Base-by-base conservation (phyloP, 2,329 filamentous ascomycete genomes). In the Leptographium procerum region DNA sequence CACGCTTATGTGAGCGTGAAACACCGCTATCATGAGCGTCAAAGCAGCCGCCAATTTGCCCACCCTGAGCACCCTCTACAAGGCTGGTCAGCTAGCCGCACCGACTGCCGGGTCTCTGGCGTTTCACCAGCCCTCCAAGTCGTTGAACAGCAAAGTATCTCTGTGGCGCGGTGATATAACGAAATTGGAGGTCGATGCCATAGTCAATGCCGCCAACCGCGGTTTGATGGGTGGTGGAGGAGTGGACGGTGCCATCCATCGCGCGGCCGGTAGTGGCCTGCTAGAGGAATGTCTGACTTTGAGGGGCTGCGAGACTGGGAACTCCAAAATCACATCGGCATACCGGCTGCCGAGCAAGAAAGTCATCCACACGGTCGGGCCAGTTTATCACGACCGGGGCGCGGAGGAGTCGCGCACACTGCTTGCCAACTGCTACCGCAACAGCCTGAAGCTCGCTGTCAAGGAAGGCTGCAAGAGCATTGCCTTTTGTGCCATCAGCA, bases 351-450 rank as follows among this genome's bases (percentile, higher is more conserved):
- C 91, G 0, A 87, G 85, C 66, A 79, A 81, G 59, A 85, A 88
- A 63, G 81, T 97, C 64, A 95, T 97, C 58, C 94, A 97, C 70
- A 84, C 94, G 22, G 92, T 96, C 4, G 94, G 94, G 0, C 94
- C 94, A 0, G 72, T 95, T 33, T 96, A 91, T 71, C 64, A 73
- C 56, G 64, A 65, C 0, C 66, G 69, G 4, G 68, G 75, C 22
- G 67, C 68, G 14, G 65, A 74, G 24, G 70, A 67, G 13, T 75
- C 76, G 57, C 69, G 79, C 73, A 60, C 71, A 68, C 63, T 87
- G 50, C 72, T 87, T 28, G 68, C 69, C 19, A 71, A 73, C 55
- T 85, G 91, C 73, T 99, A 99, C 69, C 75, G 75, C 9, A 82
- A 75, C 48, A 87, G 85, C 64, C 71, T 97, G 59, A 74, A 87